Base-by-base conservation (phyloP, 106 monocot genomes). In the Posidonia australis region DNA sequence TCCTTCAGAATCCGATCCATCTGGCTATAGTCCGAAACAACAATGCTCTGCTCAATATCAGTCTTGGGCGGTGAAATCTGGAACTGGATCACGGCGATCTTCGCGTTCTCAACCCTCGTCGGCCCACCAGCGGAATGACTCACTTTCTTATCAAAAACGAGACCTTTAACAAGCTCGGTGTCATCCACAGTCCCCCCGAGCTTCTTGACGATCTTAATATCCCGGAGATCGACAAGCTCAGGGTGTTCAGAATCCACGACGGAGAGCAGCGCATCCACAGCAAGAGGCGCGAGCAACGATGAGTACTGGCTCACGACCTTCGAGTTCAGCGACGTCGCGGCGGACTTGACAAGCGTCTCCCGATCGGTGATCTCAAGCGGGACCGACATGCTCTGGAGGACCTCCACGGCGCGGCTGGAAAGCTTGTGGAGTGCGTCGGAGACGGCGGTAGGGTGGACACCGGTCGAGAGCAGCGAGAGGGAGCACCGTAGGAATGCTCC, bases 11-110 rank as follows among this genome's bases (percentile, higher is more conserved):
- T 93, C 51, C 93, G 73, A 44, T 93, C 93, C 93, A 93, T 93
- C 59, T 93, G 93, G 18, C 79, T 79, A 58, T 93, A 93, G 44
- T 93, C 93, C 0, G 93, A 93, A 22, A 93, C 83, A 4, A 93
- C 72, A 16, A 93, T 86, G 65, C 89, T 86, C 77, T 93, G 93
- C 72, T 94, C 93, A 44, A 94, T 94, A 51, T 94, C 89, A 2
- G 93, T 94, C 65, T 94, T 94, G 12, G 93, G 93, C 0, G 93
- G 93, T 0, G 93, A 94, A 65, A 89, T 86, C 76, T 89, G 93
- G 75, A 94, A 94, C 49, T 94, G 93, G 41, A 94, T 89, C 18
- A 94, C 93, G 0, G 86, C 89, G 32, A 94, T 89, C 75, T 89
- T 94, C 0, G 93, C 89, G 25, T 89, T 94, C 68, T 94, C 89